Evolutionary conservation across 2,329 filamentous ascomycete genomes (phyloP).

Genomic region (Cryphonectria parasitica): DNA sequence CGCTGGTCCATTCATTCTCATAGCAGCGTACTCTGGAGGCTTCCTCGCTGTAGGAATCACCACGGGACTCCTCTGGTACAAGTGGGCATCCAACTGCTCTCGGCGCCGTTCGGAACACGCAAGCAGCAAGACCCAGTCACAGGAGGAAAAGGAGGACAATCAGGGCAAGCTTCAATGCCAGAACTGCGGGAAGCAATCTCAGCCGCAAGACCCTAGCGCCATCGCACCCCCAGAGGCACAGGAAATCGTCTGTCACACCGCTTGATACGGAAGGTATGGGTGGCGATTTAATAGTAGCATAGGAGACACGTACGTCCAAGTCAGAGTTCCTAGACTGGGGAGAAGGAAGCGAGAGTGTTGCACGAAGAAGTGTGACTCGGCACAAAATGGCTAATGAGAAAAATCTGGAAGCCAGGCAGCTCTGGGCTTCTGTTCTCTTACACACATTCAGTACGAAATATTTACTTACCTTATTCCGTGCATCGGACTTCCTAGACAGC

Average conservation of each 20-base stretch:
- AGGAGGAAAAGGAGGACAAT: neutral
- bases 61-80: neutral
- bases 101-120: neutral
- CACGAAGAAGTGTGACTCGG: neutral
- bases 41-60: neutral
- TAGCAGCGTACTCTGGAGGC: neutral
- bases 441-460: neutral
- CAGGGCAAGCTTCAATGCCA: neutral
- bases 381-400: neutral
- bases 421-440: neutral
- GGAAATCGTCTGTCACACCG: neutral
- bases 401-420: neutral
- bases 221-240: neutral
- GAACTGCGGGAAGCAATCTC: neutral
- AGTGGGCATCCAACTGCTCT: neutral
- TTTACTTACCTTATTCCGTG: neutral
- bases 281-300: neutral
- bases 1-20: neutral
- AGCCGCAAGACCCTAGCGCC: neutral
- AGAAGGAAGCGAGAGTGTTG: neutral
- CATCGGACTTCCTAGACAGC: neutral
- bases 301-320: neutral
- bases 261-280: neutral
- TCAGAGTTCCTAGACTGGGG: neutral
- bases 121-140: neutral